These are phyloP conservation scores for Lactuca saligna DNA, from an alignment of 129 eudicot species.

Conservation along the genomic window DNA sequence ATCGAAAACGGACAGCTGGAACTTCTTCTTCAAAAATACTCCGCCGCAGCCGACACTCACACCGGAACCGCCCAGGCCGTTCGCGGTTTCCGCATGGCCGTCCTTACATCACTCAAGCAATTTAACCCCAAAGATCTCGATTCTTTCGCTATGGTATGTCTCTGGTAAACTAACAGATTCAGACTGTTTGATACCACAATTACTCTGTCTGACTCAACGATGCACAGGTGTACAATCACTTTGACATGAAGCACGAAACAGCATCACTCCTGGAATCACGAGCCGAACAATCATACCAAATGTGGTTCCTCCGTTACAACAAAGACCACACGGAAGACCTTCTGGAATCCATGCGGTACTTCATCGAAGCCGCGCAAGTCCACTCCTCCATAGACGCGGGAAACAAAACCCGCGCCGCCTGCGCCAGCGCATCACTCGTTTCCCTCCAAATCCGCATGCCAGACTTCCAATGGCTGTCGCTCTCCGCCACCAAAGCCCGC, in stretches of 20 bases:
- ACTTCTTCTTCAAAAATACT: constrained; percentile 91
- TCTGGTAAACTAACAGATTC: no score
- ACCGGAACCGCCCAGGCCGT: constrained; percentile 81
- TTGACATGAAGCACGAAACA: constrained; percentile 94
- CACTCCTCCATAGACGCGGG: constrained; percentile 98
- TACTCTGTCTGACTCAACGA: no score
- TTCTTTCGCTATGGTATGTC: constrained; percentile 92
- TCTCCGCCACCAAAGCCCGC: constrained; percentile 85
- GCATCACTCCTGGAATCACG: constrained; percentile 88
- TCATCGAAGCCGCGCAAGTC: constrained; percentile 95
- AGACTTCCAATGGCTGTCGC: constrained; percentile 74
- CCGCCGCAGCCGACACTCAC: constrained; percentile 90
- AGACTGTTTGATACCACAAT: no score
- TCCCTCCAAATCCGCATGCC: constrained; percentile 98
- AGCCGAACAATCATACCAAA: constrained; percentile 71
- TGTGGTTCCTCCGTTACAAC: constrained; percentile 81
- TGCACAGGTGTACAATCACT: constrained; percentile 85
- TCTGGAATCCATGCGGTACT: constrained; percentile 85
- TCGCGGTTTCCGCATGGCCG: constrained; percentile 96
- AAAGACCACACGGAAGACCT: constrained; percentile 93
- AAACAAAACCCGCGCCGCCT: constrained; percentile 73
- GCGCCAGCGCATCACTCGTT: constrained; percentile 93
- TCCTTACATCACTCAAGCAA: constrained; percentile 83
- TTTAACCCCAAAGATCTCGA: constrained; percentile 85
- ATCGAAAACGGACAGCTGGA: constrained; percentile 94